phyloP scores from a whole-genome alignment of 345 rosid genomes.

The Dovyalis caffra region DNA sequence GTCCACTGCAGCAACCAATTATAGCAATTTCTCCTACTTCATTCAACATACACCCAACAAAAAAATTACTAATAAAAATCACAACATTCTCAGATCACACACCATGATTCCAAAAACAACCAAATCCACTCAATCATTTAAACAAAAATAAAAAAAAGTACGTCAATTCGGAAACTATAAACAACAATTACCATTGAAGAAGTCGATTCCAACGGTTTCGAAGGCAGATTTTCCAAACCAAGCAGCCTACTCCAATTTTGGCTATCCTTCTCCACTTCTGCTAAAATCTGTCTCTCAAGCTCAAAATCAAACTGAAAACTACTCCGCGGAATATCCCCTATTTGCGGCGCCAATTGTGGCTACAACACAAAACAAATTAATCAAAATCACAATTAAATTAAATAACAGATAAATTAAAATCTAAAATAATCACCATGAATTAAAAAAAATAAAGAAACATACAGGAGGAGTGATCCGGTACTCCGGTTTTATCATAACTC shows the following conservation, averaged over 20 bases:
- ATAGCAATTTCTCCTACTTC: neutral
- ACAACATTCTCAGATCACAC: too few species aligned
- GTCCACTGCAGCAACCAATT: neutral
- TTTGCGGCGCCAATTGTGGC: slow-evolving; percentile 62
- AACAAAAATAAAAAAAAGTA: neutral
- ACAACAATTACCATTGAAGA: slow-evolving; percentile 44
- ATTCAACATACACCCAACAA: too few species aligned
- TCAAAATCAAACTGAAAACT: slow-evolving; percentile 78
- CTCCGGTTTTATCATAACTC: slow-evolving; percentile 70
- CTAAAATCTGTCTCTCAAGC: slow-evolving; percentile 62
- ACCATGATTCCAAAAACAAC: neutral
- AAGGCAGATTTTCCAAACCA: slow-evolving; percentile 55
- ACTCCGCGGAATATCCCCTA: slow-evolving; percentile 70
- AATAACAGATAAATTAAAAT: neutral
- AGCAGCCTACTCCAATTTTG: slow-evolving; percentile 74
- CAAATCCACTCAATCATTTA: neutral
- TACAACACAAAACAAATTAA: slow-evolving; percentile 25
- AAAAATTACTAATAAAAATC: too few species aligned
- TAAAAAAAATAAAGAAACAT: slow-evolving; percentile 15
- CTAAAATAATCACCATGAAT: neutral
- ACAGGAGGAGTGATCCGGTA: slow-evolving; percentile 85
- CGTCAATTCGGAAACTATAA: too few species aligned
- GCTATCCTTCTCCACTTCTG: slow-evolving; percentile 70
- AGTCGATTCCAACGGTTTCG: slow-evolving; percentile 43
- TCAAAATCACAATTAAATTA: neutral